These are phyloP conservation scores for Candida awuae DNA, from an alignment of 805 yeast genomes.

Conservation along the genomic window DNA sequence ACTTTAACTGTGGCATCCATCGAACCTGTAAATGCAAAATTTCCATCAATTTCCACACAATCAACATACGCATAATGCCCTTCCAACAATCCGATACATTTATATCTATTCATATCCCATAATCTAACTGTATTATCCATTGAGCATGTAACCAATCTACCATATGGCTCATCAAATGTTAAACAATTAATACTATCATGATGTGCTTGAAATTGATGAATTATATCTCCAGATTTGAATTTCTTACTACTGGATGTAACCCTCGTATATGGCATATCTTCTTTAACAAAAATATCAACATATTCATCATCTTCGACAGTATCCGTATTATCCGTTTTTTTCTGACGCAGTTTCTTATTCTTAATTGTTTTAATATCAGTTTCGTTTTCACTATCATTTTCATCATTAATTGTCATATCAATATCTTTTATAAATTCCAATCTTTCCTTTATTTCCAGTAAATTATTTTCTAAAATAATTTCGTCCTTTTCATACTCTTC, in stretches of 20 bases:
- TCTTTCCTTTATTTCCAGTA: slow-evolving; percentile 37
- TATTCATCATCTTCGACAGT: slow-evolving; percentile 28
- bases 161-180: slow-evolving; percentile 70
- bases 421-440: slow-evolving; percentile 36
- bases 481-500: slow-evolving; percentile 57
- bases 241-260: slow-evolving; percentile 34
- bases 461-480: slow-evolving; percentile 41
- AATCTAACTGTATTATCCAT: slow-evolving; percentile 70
- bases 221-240: slow-evolving; percentile 50
- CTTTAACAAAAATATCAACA: slow-evolving; percentile 21
- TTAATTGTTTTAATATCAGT: neutral
- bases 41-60: slow-evolving; percentile 47
- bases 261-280: slow-evolving; percentile 30
- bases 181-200: slow-evolving; percentile 44
- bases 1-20: slow-evolving; percentile 54
- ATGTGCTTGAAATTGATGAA: slow-evolving; percentile 45
- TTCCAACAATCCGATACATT: slow-evolving; percentile 41
- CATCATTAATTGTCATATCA: slow-evolving; percentile 22
- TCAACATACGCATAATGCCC: slow-evolving; percentile 57
- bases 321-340: slow-evolving; percentile 16
- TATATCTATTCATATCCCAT: slow-evolving; percentile 67
- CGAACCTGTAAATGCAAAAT: slow-evolving; percentile 47
- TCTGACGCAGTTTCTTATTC: neutral
- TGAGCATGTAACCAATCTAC: slow-evolving; percentile 69
- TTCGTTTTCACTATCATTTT: slow-evolving; percentile 18